Conservation (phyloP, 2,329 filamentous ascomycete species). For the Seiridium unicorne region DNA sequence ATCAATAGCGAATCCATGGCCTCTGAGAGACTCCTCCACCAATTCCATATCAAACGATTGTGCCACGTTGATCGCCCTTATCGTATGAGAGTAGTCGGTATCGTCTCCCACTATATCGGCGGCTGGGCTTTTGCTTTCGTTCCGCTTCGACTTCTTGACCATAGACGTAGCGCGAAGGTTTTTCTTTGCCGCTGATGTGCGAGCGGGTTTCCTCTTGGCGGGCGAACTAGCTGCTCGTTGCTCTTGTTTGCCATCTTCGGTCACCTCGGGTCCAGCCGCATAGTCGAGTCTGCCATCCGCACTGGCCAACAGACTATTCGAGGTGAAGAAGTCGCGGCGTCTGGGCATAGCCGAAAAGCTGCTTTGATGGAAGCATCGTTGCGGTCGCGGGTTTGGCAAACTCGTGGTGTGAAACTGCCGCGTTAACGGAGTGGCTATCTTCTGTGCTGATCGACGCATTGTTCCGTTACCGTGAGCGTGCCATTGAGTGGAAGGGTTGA, state of each 20-base stretch:
- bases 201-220: slow-evolving; percentile 44
- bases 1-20: slow-evolving; percentile 61
- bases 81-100: slow-evolving; percentile 37
- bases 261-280: slow-evolving; percentile 2
- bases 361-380: slow-evolving; percentile 46
- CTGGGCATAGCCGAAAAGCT: slow-evolving; percentile 43
- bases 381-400: slow-evolving; percentile 25
- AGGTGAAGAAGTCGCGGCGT: slow-evolving; percentile 65
- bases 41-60: slow-evolving; percentile 63
- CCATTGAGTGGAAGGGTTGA: slow-evolving; percentile 18
- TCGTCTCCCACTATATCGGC: slow-evolving; percentile 21
- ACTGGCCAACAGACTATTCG: slow-evolving; percentile 54
- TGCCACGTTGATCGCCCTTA: slow-evolving; percentile 61
- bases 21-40: slow-evolving; percentile 55
- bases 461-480: slow-evolving; percentile 11
- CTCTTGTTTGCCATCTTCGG: slow-evolving; percentile 13
- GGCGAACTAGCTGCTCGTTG: slow-evolving; percentile 16
- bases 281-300: slow-evolving; percentile 27
- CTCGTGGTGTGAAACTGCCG: slow-evolving; percentile 25
- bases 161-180: slow-evolving; percentile 81
- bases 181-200: slow-evolving; percentile 58
- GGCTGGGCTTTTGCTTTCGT: slow-evolving; percentile 20
- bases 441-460: slow-evolving; percentile 25
- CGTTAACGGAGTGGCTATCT: slow-evolving; percentile 18
- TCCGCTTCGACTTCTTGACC: slow-evolving; percentile 61